These are phyloP conservation scores for Trematosphaeria pertusa DNA, from an alignment of 2,329 filamentous ascomycete genomes.

Conservation along the genomic window DNA sequence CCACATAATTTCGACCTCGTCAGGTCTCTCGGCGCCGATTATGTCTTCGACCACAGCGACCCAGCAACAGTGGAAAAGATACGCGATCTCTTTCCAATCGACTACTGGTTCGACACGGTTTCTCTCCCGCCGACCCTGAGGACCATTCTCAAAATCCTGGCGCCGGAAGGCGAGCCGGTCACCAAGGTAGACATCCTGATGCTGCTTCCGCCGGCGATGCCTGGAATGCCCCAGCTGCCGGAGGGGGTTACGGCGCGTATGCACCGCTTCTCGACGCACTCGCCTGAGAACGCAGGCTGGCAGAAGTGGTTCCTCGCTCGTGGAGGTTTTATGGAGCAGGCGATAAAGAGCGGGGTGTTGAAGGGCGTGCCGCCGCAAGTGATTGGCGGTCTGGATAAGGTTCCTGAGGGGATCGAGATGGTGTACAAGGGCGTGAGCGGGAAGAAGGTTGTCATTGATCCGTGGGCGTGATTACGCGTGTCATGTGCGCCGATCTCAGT, in stretches of 20 bases:
- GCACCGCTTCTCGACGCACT: slow-evolving; percentile 27
- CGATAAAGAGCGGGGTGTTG: slow-evolving; percentile 26
- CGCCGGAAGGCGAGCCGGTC: slow-evolving; percentile 24
- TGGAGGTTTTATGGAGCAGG: slow-evolving; percentile 29
- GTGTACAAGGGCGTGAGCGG: slow-evolving; percentile 39
- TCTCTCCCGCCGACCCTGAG: slow-evolving; percentile 25
- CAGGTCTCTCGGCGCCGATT: slow-evolving; percentile 20
- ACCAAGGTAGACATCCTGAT: slow-evolving; percentile 30
- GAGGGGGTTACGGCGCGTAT: slow-evolving; percentile 24
- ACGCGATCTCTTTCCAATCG: slow-evolving; percentile 37
- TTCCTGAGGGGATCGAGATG: slow-evolving; percentile 27
- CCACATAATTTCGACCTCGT: slow-evolving; percentile 22
- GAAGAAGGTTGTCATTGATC: slow-evolving; percentile 36
- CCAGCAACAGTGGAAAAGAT: slow-evolving; percentile 45
- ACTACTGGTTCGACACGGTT: slow-evolving; percentile 54
- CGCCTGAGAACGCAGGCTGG: slow-evolving; percentile 28
- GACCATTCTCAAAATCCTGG: slow-evolving; percentile 30
- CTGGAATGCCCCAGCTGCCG: slow-evolving; percentile 23
- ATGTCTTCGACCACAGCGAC: slow-evolving; percentile 49
- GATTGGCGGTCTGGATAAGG: slow-evolving; percentile 32
- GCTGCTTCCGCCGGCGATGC: slow-evolving; percentile 21
- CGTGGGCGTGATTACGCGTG: slow-evolving; percentile 14
- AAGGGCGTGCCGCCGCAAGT: slow-evolving; percentile 29
- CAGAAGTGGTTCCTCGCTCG: slow-evolving; percentile 23
- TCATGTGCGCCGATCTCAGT: too few species aligned